A percentile compares a stretch with the other conserved stretches of the same genome.
Conservation (phyloP, 2,329 filamentous ascomycete species). For the Colletotrichum siamense region DNA sequence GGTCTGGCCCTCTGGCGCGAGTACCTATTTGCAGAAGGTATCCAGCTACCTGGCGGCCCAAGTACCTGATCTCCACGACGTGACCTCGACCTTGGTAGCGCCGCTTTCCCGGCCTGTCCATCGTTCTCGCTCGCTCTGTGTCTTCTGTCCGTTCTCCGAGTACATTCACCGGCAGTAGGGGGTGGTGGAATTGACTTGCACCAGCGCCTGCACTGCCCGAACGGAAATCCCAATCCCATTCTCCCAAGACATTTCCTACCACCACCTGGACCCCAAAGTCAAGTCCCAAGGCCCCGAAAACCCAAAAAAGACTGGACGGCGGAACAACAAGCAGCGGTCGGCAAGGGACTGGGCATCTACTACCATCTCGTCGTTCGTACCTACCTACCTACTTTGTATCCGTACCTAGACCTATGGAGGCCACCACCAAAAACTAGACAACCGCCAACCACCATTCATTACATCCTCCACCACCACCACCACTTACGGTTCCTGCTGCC, state of each 20-base stretch:
- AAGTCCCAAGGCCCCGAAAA: neutral
- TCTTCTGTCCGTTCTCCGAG: slow-evolving; percentile 9
- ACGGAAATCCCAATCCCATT: neutral
- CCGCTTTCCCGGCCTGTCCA: slow-evolving; percentile 5
- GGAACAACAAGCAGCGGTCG: neutral
- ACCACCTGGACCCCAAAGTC: neutral
- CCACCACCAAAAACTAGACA: neutral
- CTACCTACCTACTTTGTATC: neutral
- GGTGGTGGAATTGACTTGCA: neutral
- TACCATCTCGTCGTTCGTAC: neutral
- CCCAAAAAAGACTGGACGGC: neutral
- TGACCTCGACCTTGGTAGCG: slow-evolving; percentile 14
- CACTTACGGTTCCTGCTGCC: neutral
- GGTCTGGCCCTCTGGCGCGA: neutral
- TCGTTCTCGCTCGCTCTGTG: slow-evolving; percentile 9
- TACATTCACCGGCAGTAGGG: neutral
- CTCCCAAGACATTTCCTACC: neutral
- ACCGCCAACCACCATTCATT: neutral
- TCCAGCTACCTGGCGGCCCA: neutral
- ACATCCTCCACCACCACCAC: neutral
- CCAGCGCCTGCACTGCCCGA: neutral
- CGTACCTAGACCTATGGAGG: neutral
- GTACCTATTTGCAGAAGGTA: neutral
- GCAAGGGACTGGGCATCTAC: neutral
- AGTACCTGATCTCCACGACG: slow-evolving; percentile 18